These are phyloP conservation scores for Candida labiduridarum DNA, from an alignment of 1,139 yeast species.

Conservation along the genomic window DNA sequence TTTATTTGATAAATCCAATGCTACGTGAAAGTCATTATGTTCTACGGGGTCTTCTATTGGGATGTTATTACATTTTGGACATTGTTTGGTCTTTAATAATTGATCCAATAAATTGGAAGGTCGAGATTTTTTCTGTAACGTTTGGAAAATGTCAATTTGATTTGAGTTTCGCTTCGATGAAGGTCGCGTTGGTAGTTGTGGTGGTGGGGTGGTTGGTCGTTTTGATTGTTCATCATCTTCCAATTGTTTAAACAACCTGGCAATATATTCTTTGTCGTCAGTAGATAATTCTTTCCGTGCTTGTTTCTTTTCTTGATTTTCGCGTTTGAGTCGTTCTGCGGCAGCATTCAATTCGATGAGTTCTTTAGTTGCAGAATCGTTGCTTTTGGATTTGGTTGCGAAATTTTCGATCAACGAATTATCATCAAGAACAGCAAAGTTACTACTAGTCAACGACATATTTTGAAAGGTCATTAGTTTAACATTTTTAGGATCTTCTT, in stretches of 20 bases:
- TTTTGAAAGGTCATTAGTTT: slow-evolving; percentile 52
- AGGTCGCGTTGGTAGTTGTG: not conserved
- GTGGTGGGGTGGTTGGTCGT: not conserved
- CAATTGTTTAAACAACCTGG: slow-evolving; percentile 19
- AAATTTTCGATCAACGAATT: slow-evolving; percentile 54
- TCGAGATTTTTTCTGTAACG: slow-evolving; percentile 18
- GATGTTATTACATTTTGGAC: slow-evolving; percentile 26
- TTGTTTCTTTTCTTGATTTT: not conserved
- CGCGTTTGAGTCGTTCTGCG: not conserved
- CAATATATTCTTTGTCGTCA: slow-evolving; percentile 18
- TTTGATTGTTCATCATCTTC: slow-evolving; percentile 4
- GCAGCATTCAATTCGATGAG: slow-evolving; percentile 23
- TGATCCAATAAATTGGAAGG: slow-evolving; percentile 17
- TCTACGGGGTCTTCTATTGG: slow-evolving; percentile 36
- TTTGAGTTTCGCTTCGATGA: slow-evolving; percentile 4
- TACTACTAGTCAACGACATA: slow-evolving; percentile 54
- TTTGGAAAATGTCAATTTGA: slow-evolving; percentile 23
- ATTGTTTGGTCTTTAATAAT: slow-evolving; percentile 22
- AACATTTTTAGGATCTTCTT: slow-evolving; percentile 21
- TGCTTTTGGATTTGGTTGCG: slow-evolving; percentile 25
- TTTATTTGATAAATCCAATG: slow-evolving; percentile 37
- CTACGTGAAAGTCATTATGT: slow-evolving; percentile 45
- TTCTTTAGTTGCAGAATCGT: slow-evolving; percentile 18
- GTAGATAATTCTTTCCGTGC: slow-evolving; percentile 8
- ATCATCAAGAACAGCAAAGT: slow-evolving; percentile 48